phyloP scores from a whole-genome alignment of 176 grass and related monocot species.

The Alloteropsis semialata region DNA sequence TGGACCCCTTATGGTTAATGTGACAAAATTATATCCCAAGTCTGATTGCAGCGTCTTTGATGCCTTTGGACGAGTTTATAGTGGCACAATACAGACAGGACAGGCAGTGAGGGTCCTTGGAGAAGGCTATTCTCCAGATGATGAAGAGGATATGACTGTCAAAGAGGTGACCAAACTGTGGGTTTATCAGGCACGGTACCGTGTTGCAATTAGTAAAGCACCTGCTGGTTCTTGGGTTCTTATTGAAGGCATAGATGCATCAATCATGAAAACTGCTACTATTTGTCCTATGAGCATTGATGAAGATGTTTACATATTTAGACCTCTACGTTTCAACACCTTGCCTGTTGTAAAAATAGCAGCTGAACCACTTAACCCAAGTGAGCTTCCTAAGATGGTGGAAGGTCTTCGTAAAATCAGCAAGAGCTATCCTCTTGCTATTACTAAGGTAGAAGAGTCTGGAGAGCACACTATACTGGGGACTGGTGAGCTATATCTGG shows the following conservation, averaged over 20 bases:
- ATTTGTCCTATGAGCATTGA: constrained; percentile 86
- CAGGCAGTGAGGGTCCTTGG: constrained; percentile 91
- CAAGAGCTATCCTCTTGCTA: constrained; percentile 96
- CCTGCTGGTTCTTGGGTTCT: constrained; percentile 98
- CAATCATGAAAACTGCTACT: constrained; percentile 99
- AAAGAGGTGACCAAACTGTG: constrained; percentile 99
- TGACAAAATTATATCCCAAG: constrained; percentile 95
- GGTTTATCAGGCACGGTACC: constrained; percentile 96
- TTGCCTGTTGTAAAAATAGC: constrained; percentile 93
- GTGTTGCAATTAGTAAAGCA: constrained; percentile 89
- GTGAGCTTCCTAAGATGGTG: constrained; percentile 97
- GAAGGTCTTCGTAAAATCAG: constrained; percentile 98
- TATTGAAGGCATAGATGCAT: constrained; percentile 98
- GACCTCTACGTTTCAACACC: constrained; percentile 90
- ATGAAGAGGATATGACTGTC: constrained; percentile 98
- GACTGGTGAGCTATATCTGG: constrained; percentile 91
- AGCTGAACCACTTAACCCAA: constrained; percentile 95
- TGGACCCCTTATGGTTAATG: constrained; percentile 84
- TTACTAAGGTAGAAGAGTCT: constrained; percentile 98
- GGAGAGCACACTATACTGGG: constrained; percentile 96
- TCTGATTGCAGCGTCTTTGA: constrained; percentile 96
- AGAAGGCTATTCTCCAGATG: constrained; percentile 96
- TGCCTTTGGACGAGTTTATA: constrained; percentile 94
- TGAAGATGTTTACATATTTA: constrained; percentile 97
- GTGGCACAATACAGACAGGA: constrained; percentile 93